These are phyloP conservation scores for Capillidium heterosporum DNA, from an alignment of 371 early-diverging fungal species.

Conservation along the genomic window DNA sequence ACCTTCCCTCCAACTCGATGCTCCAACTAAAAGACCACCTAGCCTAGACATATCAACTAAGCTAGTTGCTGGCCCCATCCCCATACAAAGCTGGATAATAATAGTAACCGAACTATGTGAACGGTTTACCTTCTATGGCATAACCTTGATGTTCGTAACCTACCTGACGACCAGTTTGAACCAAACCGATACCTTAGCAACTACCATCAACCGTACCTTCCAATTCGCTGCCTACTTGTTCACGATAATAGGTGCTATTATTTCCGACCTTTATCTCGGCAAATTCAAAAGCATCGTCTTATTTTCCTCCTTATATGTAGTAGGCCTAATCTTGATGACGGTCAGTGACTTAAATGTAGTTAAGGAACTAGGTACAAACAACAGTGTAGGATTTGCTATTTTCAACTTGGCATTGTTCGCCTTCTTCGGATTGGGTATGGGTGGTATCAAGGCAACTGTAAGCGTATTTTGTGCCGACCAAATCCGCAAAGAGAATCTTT, in stretches of 20 bases:
- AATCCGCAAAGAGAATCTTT: constrained; percentile 9
- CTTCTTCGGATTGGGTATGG: constrained; percentile 68
- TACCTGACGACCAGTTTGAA: constrained; percentile 30
- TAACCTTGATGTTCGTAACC: constrained; percentile 43
- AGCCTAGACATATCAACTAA: no score
- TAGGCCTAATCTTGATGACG: neutral
- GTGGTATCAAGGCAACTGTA: constrained; percentile 72
- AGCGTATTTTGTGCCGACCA: constrained; percentile 55
- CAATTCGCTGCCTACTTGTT: constrained; percentile 63
- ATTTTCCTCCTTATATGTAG: neutral
- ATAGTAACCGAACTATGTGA: constrained; percentile 37
- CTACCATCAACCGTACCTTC: constrained; percentile 53
- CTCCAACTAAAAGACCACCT: no score
- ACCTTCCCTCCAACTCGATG: no score
- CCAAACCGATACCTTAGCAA: constrained; percentile 31
- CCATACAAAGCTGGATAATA: constrained; percentile 28
- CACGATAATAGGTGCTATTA: constrained; percentile 53
- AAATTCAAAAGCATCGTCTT: neutral
- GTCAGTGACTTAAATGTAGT: constrained; percentile 8
- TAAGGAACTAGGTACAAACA: constrained; percentile 25
- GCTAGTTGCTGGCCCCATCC: constrained; percentile 23
- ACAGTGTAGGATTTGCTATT: constrained; percentile 40
- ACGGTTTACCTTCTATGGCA: constrained; percentile 57
- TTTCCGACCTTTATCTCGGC: constrained; percentile 15
- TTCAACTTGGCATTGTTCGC: constrained; percentile 39